These are phyloP conservation scores for Heliamphora pulchella DNA, from an alignment of 179 eudicot genomes.

Conservation along the genomic window DNA sequence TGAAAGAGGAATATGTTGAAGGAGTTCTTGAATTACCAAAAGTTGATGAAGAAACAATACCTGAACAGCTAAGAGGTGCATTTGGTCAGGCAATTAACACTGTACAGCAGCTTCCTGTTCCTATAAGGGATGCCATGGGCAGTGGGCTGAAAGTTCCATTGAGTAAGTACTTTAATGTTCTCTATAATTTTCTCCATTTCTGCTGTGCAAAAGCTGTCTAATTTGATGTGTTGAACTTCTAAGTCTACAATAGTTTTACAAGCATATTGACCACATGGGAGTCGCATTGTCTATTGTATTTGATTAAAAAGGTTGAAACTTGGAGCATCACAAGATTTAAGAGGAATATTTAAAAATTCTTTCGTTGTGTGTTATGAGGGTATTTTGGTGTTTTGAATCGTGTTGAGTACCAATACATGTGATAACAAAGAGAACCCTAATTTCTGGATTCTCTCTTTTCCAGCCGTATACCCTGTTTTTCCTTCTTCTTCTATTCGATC, in stretches of 20 bases:
- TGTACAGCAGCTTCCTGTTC: constrained; percentile 74
- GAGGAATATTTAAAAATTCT: not conserved
- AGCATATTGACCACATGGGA: not conserved
- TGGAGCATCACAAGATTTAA: not conserved
- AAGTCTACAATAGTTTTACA: not conserved
- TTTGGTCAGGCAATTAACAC: constrained; percentile 53
- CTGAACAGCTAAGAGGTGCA: constrained; percentile 64
- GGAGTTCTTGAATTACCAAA: constrained; percentile 58
- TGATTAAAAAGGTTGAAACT: not conserved
- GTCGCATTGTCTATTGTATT: not conserved
- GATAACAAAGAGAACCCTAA: not conserved
- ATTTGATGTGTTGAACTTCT: not conserved
- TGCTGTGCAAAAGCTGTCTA: not conserved
- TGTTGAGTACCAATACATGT: not conserved
- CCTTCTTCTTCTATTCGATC: too few relatives aligned
- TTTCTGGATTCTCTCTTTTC: not conserved
- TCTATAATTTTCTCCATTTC: not conserved
- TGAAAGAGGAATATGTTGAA: constrained; percentile 80
- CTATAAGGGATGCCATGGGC: constrained; percentile 54
- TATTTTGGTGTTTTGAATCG: not conserved
- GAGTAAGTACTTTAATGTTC: constrained; percentile 39
- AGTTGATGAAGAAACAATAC: constrained; percentile 59
- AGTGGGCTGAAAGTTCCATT: constrained; percentile 71
- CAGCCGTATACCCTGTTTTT: not conserved
- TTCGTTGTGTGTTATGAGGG: not conserved